Conservation (phyloP, 352 stramenopile species). For the Pythium insidiosum region DNA sequence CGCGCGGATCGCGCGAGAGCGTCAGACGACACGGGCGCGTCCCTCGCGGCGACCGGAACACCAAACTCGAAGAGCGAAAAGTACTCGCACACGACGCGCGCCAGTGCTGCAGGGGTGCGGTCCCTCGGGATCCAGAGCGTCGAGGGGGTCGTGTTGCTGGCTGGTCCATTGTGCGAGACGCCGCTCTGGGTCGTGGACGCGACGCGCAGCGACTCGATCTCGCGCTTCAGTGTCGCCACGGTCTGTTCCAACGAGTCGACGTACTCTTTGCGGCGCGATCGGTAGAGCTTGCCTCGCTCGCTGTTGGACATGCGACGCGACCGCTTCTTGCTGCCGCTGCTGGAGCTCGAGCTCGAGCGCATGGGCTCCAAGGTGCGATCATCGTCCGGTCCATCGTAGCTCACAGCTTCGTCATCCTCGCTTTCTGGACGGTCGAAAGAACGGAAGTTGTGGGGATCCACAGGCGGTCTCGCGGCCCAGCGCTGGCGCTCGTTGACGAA, state of each 20-base stretch:
- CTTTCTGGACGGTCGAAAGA: too few species aligned
- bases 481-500: too few species aligned
- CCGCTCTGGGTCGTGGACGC: too few species aligned
- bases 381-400: background rate
- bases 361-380: background rate
- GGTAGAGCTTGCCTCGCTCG: slow-evolving; percentile 60
- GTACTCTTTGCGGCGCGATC: slow-evolving; percentile 40
- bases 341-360: background rate
- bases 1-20: slow-evolving; percentile 3
- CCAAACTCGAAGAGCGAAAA: slow-evolving; percentile 38
- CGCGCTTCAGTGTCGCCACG: slow-evolving; percentile 34
- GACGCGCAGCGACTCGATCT: slow-evolving; percentile 31
- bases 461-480: too few species aligned
- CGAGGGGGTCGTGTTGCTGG: background rate
- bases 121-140: background rate
- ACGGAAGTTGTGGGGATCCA: too few species aligned
- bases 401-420: too few species aligned
- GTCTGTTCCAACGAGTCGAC: slow-evolving; percentile 18
- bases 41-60: slow-evolving; percentile 22
- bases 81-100: slow-evolving; percentile 40
- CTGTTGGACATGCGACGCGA: slow-evolving; percentile 43
- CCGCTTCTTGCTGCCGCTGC: slow-evolving; percentile 6
- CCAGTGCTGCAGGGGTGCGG: slow-evolving; percentile 11
- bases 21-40: slow-evolving; percentile 9
- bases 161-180: too few species aligned